Percentiles rank a stretch among this genome's conserved stretches.
Conservation (phyloP, 768 basidiomycete species). For the Baorangia bicolor region DNA sequence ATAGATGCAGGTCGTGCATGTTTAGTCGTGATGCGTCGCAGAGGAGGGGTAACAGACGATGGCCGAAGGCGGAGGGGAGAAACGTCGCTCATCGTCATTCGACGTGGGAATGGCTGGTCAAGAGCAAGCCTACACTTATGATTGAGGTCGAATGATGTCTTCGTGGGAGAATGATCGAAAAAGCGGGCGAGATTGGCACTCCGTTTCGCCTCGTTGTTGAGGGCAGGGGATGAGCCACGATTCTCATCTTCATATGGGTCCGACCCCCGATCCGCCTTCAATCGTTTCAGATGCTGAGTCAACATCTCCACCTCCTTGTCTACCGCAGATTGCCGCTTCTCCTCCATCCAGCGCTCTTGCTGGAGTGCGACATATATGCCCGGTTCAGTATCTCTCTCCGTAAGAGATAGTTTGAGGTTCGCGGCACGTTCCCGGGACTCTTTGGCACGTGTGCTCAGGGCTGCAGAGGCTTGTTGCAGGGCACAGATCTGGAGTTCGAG, state of each 20-base stretch:
- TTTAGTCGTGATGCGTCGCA: conserved; percentile 27
- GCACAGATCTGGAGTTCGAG: conserved; percentile 48
- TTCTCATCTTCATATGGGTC: conserved; percentile 16
- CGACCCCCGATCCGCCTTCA: conserved; percentile 29
- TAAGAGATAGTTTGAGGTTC: conserved; percentile 39
- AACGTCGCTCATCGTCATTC: conserved; percentile 36
- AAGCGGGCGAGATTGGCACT: conserved; percentile 41
- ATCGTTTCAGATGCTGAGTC: conserved; percentile 34
- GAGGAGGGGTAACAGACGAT: conserved; percentile 26
- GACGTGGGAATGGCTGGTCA: conserved; percentile 33
- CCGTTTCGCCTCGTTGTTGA: conserved; percentile 27
- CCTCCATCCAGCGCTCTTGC: conserved; percentile 51
- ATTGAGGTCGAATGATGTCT: conserved; percentile 32
- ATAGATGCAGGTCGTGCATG: conserved; percentile 27
- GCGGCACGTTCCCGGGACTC: conserved; percentile 45
- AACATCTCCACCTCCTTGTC: conserved; percentile 38
- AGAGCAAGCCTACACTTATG: conserved; percentile 30
- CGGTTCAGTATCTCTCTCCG: conserved; percentile 40
- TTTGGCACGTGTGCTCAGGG: conserved; percentile 43
- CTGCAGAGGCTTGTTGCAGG: conserved; percentile 43
- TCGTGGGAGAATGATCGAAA: conserved; percentile 36
- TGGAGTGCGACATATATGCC: conserved; percentile 38
- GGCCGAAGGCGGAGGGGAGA: conserved; percentile 36
- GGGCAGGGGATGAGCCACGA: conserved; percentile 14
- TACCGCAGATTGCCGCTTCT: conserved; percentile 40